A percentile compares a stretch with the other conserved stretches of the same genome.
Conservation (phyloP, 129 eudicot species). For the Flaveria bidentis region DNA sequence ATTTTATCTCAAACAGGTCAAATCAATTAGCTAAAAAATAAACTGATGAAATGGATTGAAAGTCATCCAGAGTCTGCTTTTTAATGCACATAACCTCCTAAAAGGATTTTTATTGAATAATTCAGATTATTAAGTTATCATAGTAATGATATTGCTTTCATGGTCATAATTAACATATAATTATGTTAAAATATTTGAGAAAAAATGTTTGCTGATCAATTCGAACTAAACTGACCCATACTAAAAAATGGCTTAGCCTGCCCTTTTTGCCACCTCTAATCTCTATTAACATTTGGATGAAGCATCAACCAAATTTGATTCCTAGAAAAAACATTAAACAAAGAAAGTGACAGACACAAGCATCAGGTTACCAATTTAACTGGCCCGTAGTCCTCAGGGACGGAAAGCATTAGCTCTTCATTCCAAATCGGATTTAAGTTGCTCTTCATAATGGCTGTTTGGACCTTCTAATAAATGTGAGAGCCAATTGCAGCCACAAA, state of each 20-base stretch:
- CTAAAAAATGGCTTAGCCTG: background rate
- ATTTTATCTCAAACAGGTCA: background rate
- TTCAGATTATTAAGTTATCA: too few species aligned
- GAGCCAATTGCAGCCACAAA: background rate
- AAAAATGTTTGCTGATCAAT: background rate
- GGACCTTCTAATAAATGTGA: conserved; percentile 53
- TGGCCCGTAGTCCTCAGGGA: conserved; percentile 57
- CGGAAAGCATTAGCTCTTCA: conserved; percentile 70
- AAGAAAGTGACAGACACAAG: background rate
- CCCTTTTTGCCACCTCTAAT: conserved; percentile 10
- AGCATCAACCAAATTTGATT: background rate
- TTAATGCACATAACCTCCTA: background rate
- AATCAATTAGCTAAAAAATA: background rate
- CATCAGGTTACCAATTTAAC: conserved; percentile 60
- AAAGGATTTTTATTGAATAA: too few species aligned
- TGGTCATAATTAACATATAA: background rate
- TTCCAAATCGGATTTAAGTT: conserved; percentile 89
- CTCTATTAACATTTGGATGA: background rate
- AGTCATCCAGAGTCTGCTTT: background rate
- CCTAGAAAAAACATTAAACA: background rate
- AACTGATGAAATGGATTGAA: background rate
- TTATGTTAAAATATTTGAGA: background rate
- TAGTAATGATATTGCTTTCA: background rate
- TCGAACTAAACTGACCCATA: background rate
- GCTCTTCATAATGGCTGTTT: conserved; percentile 66